phyloP scores from a whole-genome alignment of 148 eudicot genomes.

The Cornus florida region DNA sequence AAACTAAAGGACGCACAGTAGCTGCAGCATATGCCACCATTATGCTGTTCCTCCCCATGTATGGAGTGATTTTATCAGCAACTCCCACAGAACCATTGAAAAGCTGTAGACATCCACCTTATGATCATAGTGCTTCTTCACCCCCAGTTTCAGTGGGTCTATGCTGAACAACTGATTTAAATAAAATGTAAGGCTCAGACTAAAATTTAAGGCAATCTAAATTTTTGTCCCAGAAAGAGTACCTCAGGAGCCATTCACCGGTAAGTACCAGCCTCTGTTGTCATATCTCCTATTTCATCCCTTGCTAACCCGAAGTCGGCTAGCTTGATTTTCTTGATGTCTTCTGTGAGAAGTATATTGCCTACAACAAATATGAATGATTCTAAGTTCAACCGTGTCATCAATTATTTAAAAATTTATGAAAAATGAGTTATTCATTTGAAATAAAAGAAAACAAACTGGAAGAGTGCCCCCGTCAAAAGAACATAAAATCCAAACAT shows the following conservation, averaged over 20 bases:
- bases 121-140: slow-evolving; percentile 40
- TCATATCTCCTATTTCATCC: slow-evolving; percentile 40
- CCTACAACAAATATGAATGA: slow-evolving; percentile 17
- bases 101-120: slow-evolving; percentile 51
- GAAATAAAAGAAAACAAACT: too few relatives aligned
- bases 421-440: background rate
- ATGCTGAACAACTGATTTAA: slow-evolving; percentile 32
- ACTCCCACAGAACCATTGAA: slow-evolving; percentile 48
- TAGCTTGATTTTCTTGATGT: slow-evolving; percentile 33
- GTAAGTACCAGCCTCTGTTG: slow-evolving; percentile 47
- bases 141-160: slow-evolving; percentile 27
- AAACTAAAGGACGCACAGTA: slow-evolving; percentile 19
- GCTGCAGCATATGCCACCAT: slow-evolving; percentile 44
- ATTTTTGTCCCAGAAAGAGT: background rate
- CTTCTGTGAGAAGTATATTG: slow-evolving; percentile 42
- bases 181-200: slow-evolving; percentile 3
- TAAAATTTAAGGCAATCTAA: background rate
- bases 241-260: slow-evolving; percentile 61
- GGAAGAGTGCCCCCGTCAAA: background rate
- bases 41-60: slow-evolving; percentile 30
- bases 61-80: slow-evolving; percentile 38
- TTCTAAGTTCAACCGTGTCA: background rate
- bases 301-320: slow-evolving; percentile 49
- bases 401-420: background rate
- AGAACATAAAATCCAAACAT: background rate